A percentile compares a stretch with the other conserved stretches of the same genome.
phyloP scores from a whole-genome alignment of 495 filamentous ascomycete genomes.

The Daldinia decipiens region DNA sequence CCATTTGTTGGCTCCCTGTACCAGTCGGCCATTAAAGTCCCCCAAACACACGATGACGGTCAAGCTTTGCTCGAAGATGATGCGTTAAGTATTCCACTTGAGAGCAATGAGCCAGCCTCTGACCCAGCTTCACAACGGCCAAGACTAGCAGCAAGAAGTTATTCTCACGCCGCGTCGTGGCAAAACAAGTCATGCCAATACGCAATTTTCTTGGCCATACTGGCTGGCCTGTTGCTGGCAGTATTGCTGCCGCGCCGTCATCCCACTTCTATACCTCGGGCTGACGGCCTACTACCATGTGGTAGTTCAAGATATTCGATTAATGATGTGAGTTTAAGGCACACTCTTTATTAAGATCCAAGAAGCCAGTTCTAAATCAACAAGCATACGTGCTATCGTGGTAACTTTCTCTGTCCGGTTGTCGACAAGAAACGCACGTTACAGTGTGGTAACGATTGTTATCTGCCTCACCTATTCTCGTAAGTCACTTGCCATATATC shows the following conservation, averaged over 20 bases:
- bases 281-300: slow-evolving; percentile 46
- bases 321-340: slow-evolving; percentile 44
- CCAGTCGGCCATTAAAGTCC: neutral
- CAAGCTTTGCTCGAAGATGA: slow-evolving; percentile 45
- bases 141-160: slow-evolving; percentile 6
- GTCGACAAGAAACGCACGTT: slow-evolving; percentile 50
- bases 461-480: slow-evolving; percentile 51
- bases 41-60: slow-evolving; percentile 30
- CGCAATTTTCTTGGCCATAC: slow-evolving; percentile 25
- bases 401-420: slow-evolving; percentile 56
- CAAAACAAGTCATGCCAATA: slow-evolving; percentile 27
- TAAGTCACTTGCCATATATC: slow-evolving; percentile 24
- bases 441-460: slow-evolving; percentile 54
- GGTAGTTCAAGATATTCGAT: slow-evolving; percentile 53
- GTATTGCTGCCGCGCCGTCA: slow-evolving; percentile 22
- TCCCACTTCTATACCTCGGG: neutral
- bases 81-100: slow-evolving; percentile 39
- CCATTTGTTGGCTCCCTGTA: slow-evolving; percentile 31
- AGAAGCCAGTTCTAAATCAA: slow-evolving; percentile 5
- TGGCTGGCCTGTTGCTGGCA: slow-evolving; percentile 33
- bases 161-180: neutral
- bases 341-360: neutral
- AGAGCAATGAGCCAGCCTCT: slow-evolving; percentile 18
- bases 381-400: slow-evolving; percentile 58
- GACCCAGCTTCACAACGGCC: slow-evolving; percentile 9